phyloP scores from a whole-genome alignment of 306 rosid species.

The Acacia crassicarpa region DNA sequence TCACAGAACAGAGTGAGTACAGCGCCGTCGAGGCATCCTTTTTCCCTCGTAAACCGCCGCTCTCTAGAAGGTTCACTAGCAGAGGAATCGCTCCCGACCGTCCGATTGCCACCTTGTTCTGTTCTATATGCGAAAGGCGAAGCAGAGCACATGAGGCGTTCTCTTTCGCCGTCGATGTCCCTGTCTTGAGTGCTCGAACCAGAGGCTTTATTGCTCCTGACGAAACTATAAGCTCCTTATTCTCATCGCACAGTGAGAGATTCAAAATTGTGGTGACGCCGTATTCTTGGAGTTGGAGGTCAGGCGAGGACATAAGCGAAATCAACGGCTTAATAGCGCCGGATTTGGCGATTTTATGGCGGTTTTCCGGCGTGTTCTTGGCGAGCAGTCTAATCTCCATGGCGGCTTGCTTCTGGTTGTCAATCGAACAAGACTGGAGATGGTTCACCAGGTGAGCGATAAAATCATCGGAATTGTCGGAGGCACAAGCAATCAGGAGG shows the following conservation, averaged over 20 bases:
- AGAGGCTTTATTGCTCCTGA: slow-evolving; percentile 77
- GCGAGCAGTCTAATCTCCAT: slow-evolving; percentile 88
- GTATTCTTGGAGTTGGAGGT: slow-evolving; percentile 76
- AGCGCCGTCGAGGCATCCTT: slow-evolving; percentile 89
- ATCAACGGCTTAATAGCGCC: slow-evolving; percentile 74
- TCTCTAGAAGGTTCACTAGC: slow-evolving; percentile 66
- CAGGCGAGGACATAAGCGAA: slow-evolving; percentile 54
- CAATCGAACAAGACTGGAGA: slow-evolving; percentile 64
- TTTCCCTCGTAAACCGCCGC: slow-evolving; percentile 65
- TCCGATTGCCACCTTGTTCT: slow-evolving; percentile 66
- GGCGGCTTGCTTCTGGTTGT: slow-evolving; percentile 81
- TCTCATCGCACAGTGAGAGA: slow-evolving; percentile 89
- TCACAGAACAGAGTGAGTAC: slow-evolving; percentile 67
- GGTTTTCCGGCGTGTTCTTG: slow-evolving; percentile 75
- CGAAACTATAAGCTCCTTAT: slow-evolving; percentile 55
- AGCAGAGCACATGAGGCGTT: slow-evolving; percentile 86
- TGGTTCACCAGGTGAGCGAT: slow-evolving; percentile 52
- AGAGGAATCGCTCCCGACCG: slow-evolving; percentile 77
- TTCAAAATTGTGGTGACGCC: slow-evolving; percentile 83
- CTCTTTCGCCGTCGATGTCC: slow-evolving; percentile 71
- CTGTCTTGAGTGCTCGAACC: slow-evolving; percentile 61
- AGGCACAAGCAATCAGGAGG: slow-evolving; percentile 53
- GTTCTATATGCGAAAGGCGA: slow-evolving; percentile 66
- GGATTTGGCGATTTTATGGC: slow-evolving; percentile 61
- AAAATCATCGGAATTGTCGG: slow-evolving; percentile 72